Evolutionary conservation across 2,329 filamentous ascomycete species (phyloP).

Genomic region (Neopestalotiopsis sp.): DNA sequence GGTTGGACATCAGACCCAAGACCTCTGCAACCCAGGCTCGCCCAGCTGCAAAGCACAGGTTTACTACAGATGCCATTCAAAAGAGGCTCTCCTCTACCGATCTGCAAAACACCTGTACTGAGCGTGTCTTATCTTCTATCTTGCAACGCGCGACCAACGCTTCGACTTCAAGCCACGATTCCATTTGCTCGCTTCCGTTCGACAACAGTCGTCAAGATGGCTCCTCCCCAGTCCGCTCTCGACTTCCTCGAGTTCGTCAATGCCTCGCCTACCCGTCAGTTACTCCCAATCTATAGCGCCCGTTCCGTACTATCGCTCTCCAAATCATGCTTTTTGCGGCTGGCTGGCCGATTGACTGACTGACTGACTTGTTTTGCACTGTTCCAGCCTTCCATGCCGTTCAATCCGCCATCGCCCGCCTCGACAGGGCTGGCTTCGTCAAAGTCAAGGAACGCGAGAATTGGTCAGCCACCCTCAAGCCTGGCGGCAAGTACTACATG

Average conservation of each 20-base stretch:
- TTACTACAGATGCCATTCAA: neutral
- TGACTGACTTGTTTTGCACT: conserved; percentile 9
- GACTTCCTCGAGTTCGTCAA: conserved; percentile 96
- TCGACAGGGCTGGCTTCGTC: conserved; percentile 84
- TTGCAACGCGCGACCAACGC: neutral
- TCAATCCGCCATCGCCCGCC: conserved; percentile 73
- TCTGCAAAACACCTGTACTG: neutral
- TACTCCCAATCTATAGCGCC: neutral
- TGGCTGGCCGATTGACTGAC: conserved; percentile 11
- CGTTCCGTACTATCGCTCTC: neutral
- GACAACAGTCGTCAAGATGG: conserved; percentile 45
- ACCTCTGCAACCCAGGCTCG: neutral
- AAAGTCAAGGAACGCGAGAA: conserved; percentile 89
- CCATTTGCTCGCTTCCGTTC: conserved; percentile 5
- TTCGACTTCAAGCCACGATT: neutral
- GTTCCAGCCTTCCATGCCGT: conserved; percentile 89
- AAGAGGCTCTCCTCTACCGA: neutral
- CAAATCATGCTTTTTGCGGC: too few species aligned
- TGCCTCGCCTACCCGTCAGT: conserved; percentile 87
- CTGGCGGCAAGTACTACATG: conserved; percentile 94
- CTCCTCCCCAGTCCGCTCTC: conserved; percentile 63
- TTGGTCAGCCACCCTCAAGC: conserved; percentile 79
- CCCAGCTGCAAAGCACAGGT: neutral
- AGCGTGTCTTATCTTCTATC: neutral
- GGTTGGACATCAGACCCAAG: neutral